Evolutionary conservation across 768 basidiomycete species (phyloP), one percentile per base, ranked within the genome.

Genomic region (Tulasnella sp.): DNA sequence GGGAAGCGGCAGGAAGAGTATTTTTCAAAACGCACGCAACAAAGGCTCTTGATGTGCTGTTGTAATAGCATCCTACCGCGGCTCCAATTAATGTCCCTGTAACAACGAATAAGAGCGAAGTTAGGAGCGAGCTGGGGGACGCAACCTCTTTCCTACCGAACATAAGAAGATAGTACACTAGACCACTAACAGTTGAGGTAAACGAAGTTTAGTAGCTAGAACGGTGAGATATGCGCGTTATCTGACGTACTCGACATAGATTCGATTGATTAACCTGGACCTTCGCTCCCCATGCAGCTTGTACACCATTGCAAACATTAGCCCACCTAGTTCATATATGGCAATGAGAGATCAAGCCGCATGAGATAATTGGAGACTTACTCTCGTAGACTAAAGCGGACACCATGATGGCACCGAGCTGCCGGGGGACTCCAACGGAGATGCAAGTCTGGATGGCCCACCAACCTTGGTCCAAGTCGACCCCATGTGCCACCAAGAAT

Each of bases 271-370:
- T 40, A 74, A 41, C 37, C 73, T 31, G 14, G 73, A 46, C 73
- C 24, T 31, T 41, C 73, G 40, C 73, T 74, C 24, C 73, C 73
- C 44, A 46, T 74, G 37, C 73, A 74, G 73, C n/a, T 74, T 40
- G 40, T 46, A 74, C 73, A 74, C 44, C 73, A 74, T 74, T 11
- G 73, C 73, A 41, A 74, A 46, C 40, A 74, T 41, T n/a, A 74
- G 34, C 20, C 73, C 73, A 31, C 40, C 73, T 74, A 34, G 4
- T 22, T 41, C 11, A 72, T 37, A 28, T 0, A 41, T 74, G 4
- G 34, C 8, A 11, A 74, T 18, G 16, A 18, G 12, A 20, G 37
- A 16, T 2, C 40, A n/a, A 74, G 5, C 31, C 37, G 9, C n/a
- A 14, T 22, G 20, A 20, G 14, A 31, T 31, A 11, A 40, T 31